Evolutionary conservation across 2,329 filamentous ascomycete species (phyloP).

Genomic region (Phyllosticta citrichinensis): DNA sequence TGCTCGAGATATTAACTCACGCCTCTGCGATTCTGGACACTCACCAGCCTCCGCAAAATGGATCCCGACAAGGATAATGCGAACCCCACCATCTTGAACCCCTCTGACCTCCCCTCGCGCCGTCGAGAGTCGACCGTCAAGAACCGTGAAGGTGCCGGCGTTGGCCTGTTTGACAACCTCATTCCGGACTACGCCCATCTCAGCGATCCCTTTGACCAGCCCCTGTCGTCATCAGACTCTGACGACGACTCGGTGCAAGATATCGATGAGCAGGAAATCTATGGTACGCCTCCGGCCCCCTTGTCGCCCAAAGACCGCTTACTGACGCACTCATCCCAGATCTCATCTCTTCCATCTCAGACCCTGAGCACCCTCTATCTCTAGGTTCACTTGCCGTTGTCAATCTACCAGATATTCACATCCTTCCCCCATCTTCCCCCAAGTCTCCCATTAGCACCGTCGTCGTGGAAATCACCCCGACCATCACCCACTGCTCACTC

Average conservation of each 20-base stretch:
- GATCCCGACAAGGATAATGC: constrained; percentile 55
- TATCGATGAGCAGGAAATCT: constrained; percentile 96
- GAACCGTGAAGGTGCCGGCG: constrained; percentile 37
- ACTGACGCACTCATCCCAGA: constrained; percentile 42
- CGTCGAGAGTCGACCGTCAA: constrained; percentile 35
- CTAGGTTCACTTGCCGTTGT: constrained; percentile 90
- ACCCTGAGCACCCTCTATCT: constrained; percentile 92
- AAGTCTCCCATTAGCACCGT: constrained; percentile 61
- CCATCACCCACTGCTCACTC: constrained; percentile 91
- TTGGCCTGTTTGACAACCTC: constrained; percentile 46
- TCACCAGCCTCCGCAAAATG: constrained; percentile 18
- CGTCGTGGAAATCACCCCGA: constrained; percentile 83
- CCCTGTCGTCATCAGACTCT: constrained; percentile 26
- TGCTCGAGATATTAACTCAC: background rate
- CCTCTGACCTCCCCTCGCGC: constrained; percentile 78
- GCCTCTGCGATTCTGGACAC: background rate
- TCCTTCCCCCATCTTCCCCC: constrained; percentile 56
- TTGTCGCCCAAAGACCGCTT: background rate
- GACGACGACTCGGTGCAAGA: constrained; percentile 57
- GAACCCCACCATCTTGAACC: constrained; percentile 86
- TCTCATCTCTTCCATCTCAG: constrained; percentile 86
- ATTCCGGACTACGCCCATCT: constrained; percentile 40
- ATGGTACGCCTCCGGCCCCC: constrained; percentile 47
- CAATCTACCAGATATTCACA: constrained; percentile 86
- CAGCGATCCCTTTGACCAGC: constrained; percentile 38